Base-by-base conservation (phyloP, 148 eudicot species). In the Chenopodium album region DNA sequence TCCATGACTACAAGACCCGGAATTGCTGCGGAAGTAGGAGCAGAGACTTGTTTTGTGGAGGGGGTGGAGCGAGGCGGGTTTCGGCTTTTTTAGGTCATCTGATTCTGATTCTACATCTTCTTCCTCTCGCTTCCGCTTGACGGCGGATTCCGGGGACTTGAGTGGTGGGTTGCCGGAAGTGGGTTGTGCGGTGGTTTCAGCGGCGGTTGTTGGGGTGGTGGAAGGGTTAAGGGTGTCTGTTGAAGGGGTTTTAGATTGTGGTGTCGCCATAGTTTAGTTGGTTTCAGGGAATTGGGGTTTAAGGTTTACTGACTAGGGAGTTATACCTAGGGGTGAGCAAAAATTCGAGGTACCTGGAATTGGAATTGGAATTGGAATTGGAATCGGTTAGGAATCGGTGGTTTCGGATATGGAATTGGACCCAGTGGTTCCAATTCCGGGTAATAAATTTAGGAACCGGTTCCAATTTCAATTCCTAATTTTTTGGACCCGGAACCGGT, bases 41-140 rank as follows among this genome's bases (percentile, higher is more conserved):
- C 98, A 95, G 10, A 95, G 84, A 77, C 92, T 95, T 77, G 98
- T 91, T 69, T 95, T 95, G 91, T 89, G 88, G n/a, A 92, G 82
- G 0, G 94, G 96, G 79, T 92, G 91, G 6, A 65, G 69, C 22
- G 74, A 37, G 28, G 84, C 13, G 76, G 75, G 54, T 56, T 76
- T 82, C 16, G 82, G 67, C 73, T 79, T 20, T 22, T 82, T 56
- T 20, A 78, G 74, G 60, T 23, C 76, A n/a, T 31, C 50, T 34
- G 73, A 82, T 34, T 79, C 84, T 46, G 80, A 62, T 71, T 16
- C 7, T 10, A 22, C 52, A 7, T 83, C 34, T 20, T 82, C 89
- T 46, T 86, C 80, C 19, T 80, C 92, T 74, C 97, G 84, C 87
- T 94, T 94, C 9, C 98, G 91, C 81, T 94, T 94, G 12, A 78